Conservation (phyloP, 2,329 filamentous ascomycete species). For the Juglanconis oblonga region DNA sequence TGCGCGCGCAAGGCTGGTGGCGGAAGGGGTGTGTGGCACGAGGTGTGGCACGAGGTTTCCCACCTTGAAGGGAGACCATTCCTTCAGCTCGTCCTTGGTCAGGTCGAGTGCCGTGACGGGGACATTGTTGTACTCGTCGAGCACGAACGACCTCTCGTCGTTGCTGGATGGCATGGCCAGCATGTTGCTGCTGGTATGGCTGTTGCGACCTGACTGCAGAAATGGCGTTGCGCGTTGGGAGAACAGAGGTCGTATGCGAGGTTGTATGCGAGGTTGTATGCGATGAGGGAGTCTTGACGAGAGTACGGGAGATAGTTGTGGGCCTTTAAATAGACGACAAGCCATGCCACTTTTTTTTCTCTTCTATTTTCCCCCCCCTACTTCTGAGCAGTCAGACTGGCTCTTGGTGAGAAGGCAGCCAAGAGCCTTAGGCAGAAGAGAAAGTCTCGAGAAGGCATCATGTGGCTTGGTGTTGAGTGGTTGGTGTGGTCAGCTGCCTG, state of each 20-base stretch:
- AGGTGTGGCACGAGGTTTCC: slow-evolving; percentile 13
- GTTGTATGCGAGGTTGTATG: no score
- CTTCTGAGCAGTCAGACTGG: neutral
- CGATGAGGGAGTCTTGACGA: neutral
- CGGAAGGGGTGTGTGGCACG: neutral
- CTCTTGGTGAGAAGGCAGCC: no score
- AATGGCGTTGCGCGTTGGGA: neutral
- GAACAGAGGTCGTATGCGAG: neutral
- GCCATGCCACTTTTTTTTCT: neutral
- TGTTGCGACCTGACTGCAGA: neutral
- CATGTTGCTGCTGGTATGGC: neutral
- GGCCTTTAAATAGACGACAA: neutral
- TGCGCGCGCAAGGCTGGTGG: neutral
- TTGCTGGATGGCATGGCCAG: neutral
- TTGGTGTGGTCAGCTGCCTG: no score
- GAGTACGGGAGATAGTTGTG: neutral
- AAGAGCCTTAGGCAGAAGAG: no score
- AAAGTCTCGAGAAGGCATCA: no score
- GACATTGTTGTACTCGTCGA: slow-evolving; percentile 34
- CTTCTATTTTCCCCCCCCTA: neutral
- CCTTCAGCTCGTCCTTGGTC: slow-evolving; percentile 40
- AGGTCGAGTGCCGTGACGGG: slow-evolving; percentile 44
- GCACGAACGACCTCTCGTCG: slow-evolving; percentile 30
- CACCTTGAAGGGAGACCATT: slow-evolving; percentile 51
- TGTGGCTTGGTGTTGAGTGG: no score